Evolutionary conservation across 352 stramenopile species (phyloP).

Genomic region (Phytophthora fragariae): DNA sequence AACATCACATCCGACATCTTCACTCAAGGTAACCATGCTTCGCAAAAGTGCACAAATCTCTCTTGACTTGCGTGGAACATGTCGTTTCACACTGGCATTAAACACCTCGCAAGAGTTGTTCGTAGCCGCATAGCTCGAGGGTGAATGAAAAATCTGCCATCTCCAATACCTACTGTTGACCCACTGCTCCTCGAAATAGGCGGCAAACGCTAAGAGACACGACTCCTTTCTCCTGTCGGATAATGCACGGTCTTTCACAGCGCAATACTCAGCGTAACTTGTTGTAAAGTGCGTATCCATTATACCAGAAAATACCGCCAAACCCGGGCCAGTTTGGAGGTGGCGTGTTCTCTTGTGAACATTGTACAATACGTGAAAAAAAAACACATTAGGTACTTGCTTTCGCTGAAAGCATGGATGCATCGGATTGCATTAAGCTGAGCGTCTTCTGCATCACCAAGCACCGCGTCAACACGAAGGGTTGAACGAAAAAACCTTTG

Average conservation of each 20-base stretch:
- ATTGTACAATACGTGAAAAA: conserved; percentile 10
- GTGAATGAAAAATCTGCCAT: conserved; percentile 13
- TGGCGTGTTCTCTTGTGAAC: conserved; percentile 16
- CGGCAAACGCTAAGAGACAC: background rate
- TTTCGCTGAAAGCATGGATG: background rate
- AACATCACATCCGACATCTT: background rate
- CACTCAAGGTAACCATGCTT: background rate
- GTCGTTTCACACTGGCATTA: conserved; percentile 14
- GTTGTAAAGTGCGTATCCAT: conserved; percentile 18
- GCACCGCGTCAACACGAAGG: conserved; percentile 12
- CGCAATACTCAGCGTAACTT: conserved; percentile 6
- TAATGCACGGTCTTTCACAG: conserved; percentile 1
- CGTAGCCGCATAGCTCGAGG: conserved; percentile 13
- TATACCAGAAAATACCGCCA: conserved; percentile 9
- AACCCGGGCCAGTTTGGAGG: background rate
- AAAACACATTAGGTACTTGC: conserved; percentile 21
- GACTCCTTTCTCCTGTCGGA: background rate
- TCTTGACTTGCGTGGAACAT: conserved; percentile 1
- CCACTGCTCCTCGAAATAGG: conserved; percentile 19
- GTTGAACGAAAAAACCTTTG: background rate
- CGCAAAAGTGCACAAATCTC: background rate
- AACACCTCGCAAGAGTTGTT: conserved; percentile 14
- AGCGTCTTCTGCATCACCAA: background rate
- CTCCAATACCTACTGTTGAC: conserved; percentile 15
- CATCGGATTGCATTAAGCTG: background rate